phyloP scores from a whole-genome alignment of 108 stramenopile species.

The Cyclostephanos tholiformis region DNA sequence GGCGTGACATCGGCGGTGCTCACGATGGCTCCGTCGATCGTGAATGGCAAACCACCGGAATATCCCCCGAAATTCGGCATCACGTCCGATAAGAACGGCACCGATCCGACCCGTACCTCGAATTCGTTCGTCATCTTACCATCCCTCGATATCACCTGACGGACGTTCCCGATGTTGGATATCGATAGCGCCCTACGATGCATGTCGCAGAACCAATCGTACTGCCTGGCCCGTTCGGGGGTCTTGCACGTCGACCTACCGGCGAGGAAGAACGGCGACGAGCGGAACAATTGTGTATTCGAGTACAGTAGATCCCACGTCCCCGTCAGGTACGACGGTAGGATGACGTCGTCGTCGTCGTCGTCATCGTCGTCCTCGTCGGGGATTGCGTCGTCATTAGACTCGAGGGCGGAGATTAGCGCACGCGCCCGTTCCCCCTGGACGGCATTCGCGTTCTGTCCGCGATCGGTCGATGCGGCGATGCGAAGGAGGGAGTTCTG shows the following conservation, averaged over 20 bases:
- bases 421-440: conserved; percentile 56
- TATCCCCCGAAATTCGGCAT: conserved; percentile 59
- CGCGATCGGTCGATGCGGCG: conserved; percentile 72
- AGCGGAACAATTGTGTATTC: conserved; percentile 80
- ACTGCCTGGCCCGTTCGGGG: conserved; percentile 62
- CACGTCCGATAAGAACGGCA: conserved; percentile 76
- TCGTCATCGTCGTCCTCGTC: too few relatives aligned
- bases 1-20: conserved; percentile 69
- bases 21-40: conserved; percentile 85
- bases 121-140: conserved; percentile 74
- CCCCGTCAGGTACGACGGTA: conserved; percentile 55
- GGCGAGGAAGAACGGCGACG: conserved; percentile 87
- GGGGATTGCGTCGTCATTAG: conserved; percentile 8
- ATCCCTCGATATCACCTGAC: conserved; percentile 67
- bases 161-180: conserved; percentile 72
- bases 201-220: conserved; percentile 92
- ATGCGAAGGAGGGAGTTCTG: conserved; percentile 49
- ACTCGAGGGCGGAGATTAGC: conserved; percentile 54
- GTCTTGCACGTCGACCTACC: conserved; percentile 81
- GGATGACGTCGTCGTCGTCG: conserved; percentile 16
- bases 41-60: conserved; percentile 77
- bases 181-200: conserved; percentile 83
- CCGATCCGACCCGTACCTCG: conserved; percentile 78
- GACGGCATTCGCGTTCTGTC: conserved; percentile 57
- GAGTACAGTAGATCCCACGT: conserved; percentile 84